phyloP scores from a whole-genome alignment of 2,329 filamentous ascomycete genomes.

The Fusarium heterosporum region DNA sequence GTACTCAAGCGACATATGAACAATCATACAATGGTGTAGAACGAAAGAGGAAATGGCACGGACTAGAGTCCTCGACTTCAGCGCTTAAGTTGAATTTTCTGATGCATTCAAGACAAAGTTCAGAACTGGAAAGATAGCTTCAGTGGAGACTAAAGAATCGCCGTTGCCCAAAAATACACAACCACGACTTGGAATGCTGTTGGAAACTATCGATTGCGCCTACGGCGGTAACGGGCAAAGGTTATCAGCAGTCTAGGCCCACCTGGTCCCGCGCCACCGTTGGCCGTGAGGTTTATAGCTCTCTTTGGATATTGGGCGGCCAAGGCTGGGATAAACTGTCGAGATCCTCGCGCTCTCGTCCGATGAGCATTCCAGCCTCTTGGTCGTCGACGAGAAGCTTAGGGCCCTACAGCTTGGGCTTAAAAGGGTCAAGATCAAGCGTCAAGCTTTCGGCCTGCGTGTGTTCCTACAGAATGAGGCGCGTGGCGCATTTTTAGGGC shows the following conservation, averaged over 20 bases:
- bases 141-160: no score
- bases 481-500: neutral
- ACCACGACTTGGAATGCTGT: slow-evolving; percentile 2
- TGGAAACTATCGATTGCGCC: neutral
- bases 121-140: no score
- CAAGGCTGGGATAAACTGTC: neutral
- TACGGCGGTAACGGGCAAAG: neutral
- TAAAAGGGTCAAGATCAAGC: neutral
- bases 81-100: no score
- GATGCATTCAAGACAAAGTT: no score
- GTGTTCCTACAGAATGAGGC: neutral
- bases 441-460: neutral
- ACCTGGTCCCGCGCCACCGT: neutral
- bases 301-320: no score
- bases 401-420: neutral
- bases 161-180: neutral
- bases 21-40: no score
- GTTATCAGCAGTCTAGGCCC: neutral
- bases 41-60: no score
- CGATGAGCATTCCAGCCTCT: neutral
- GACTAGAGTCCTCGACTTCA: no score
- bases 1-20: no score
- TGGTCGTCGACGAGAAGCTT: neutral
- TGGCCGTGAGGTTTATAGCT: neutral
- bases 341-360: neutral